Evolutionary conservation across 2,329 filamentous ascomycete species (phyloP).

Genomic region (Sodiomyces alkalinus): DNA sequence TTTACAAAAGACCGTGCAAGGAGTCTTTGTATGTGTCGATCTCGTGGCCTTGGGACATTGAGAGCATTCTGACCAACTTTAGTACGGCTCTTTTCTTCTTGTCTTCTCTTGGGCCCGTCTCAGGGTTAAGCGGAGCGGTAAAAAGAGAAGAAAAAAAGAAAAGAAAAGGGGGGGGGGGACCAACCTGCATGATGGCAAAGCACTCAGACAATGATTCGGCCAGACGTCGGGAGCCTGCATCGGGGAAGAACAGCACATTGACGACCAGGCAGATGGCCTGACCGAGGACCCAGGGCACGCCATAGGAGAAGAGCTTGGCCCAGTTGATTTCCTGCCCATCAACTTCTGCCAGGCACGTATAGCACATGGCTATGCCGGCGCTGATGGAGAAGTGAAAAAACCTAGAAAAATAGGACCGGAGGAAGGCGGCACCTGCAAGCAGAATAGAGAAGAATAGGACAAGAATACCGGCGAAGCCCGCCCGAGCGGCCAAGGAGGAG

Average conservation of each 20-base stretch:
- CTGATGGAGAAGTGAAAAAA: slow-evolving; percentile 39
- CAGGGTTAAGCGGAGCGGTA: no score
- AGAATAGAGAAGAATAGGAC: slow-evolving; percentile 38
- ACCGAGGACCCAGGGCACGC: slow-evolving; percentile 38
- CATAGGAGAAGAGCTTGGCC: slow-evolving; percentile 35
- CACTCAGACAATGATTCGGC: slow-evolving; percentile 30
- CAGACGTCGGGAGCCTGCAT: slow-evolving; percentile 37
- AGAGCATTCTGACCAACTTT: slow-evolving; percentile 15
- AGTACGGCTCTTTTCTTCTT: no score
- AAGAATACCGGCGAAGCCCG: slow-evolving; percentile 38
- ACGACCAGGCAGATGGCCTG: slow-evolving; percentile 35
- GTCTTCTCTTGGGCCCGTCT: not conserved
- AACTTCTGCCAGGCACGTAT: slow-evolving; percentile 35
- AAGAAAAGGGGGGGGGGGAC: slow-evolving; percentile 1
- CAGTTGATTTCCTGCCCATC: slow-evolving; percentile 26
- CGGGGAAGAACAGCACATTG: slow-evolving; percentile 33
- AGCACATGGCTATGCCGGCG: slow-evolving; percentile 39
- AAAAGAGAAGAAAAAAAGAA: no score
- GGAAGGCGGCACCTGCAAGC: slow-evolving; percentile 32
- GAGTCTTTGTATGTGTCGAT: slow-evolving; percentile 20
- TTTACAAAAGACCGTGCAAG: slow-evolving; percentile 37
- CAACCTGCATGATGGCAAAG: slow-evolving; percentile 30
- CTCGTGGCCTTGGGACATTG: slow-evolving; percentile 14
- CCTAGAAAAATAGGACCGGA: slow-evolving; percentile 39
- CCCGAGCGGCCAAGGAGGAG: slow-evolving; percentile 26